Evolutionary conservation across 768 basidiomycete genomes (phyloP), one percentile per base, ranked within the genome.

Genomic region (Rubroboletus satanas): DNA sequence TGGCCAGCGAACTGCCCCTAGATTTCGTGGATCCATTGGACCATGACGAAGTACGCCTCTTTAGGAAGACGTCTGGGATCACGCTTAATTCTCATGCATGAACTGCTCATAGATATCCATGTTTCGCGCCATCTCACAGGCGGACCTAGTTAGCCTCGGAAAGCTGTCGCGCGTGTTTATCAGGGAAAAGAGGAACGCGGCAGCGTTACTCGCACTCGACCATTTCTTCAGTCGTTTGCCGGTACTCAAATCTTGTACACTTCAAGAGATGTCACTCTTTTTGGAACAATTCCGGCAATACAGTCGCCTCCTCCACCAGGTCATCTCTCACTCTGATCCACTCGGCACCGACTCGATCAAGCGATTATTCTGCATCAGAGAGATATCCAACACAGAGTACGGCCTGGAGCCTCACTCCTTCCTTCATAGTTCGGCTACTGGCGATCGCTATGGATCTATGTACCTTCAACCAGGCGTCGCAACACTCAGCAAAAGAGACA

Each of bases 41-140:
- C 7, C 52, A 32, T 15, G 32, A 60, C 17, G 50, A 60, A 36
- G 62, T 63, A 51, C 9, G 51, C 37, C 8, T 39, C n/a, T 23
- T 35, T 54, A 35, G 58, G 28, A n/a, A 37, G n/a, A 37, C 4
- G 6, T 36, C 17, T 11, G 23, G 2, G 5, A 31, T 42, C 5
- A 26, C 0, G 3, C 0, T 18, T 26, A 5, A 26, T 26, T 36
- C 38, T 51, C 6, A 47, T 23, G 42, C 17, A 41, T 21, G 7
- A 44, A 29, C 29, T 45, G 3, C 14, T 48, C 7, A 2, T 21
- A 65, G 64, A 50, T 67, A 36, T 58, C 55, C 12, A 65, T 65
- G 76, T 78, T 77, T 49, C 62, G 59, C 12, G 67, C 74, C 12
- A 72, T 76, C 7, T 45, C 56, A 8, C 42, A 58, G 0, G 54